phyloP scores from a whole-genome alignment of 768 basidiomycete genomes.

The Hericium coralloides region DNA sequence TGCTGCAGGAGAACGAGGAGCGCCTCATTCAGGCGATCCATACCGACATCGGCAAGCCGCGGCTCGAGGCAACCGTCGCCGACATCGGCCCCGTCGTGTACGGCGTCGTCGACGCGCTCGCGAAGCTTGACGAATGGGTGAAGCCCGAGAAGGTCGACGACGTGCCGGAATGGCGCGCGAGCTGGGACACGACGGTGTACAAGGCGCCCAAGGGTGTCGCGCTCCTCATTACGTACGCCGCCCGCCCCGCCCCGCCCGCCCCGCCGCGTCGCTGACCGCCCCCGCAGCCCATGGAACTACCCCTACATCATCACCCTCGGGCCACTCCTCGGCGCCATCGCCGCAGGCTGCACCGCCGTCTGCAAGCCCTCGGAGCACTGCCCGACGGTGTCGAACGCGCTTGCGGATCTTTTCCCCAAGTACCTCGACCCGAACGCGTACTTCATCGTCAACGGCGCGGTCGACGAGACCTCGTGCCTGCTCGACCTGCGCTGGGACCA shows the following conservation, averaged over 20 bases:
- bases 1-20: slow-evolving; percentile 19
- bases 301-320: slow-evolving; percentile 8
- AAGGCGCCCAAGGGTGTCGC: slow-evolving; percentile 18
- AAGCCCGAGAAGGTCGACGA: slow-evolving; percentile 10
- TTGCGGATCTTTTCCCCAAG: slow-evolving; percentile 19
- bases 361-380: slow-evolving; percentile 24
- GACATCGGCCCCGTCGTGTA: slow-evolving; percentile 15
- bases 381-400: slow-evolving; percentile 10
- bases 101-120: slow-evolving; percentile 11
- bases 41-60: slow-evolving; percentile 16
- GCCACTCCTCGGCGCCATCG: slow-evolving; percentile 20
- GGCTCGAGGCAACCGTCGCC: slow-evolving; percentile 13
- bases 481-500: slow-evolving; percentile 35
- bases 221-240: slow-evolving; percentile 15
- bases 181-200: slow-evolving; percentile 17
- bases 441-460: slow-evolving; percentile 17
- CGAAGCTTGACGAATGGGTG: slow-evolving; percentile 18
- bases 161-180: slow-evolving; percentile 7
- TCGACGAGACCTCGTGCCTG: slow-evolving; percentile 14
- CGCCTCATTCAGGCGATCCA: slow-evolving; percentile 14
- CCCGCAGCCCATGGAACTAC: slow-evolving; percentile 12
- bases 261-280: not conserved
- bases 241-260: not conserved
- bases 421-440: slow-evolving; percentile 22
- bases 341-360: slow-evolving; percentile 20